Percentiles rank a stretch among this genome's conserved stretches.
Conservation (phyloP, 2,329 filamentous ascomycete species). For the Botrytis byssoidea region DNA sequence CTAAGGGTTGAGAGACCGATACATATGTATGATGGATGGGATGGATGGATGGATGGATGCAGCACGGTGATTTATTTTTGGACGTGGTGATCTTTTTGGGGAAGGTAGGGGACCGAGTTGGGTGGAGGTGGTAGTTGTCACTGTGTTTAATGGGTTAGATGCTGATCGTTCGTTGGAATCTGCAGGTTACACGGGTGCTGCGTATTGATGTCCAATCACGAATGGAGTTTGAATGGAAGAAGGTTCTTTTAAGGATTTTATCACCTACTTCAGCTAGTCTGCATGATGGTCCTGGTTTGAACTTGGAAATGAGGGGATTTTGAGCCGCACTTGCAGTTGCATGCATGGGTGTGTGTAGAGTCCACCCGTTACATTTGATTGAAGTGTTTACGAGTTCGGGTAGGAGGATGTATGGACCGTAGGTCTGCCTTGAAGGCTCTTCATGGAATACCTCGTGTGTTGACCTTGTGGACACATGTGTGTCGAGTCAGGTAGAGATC, state of each 20-base stretch:
- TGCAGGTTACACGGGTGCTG: not conserved
- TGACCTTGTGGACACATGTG: not conserved
- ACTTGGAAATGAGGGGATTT: not conserved
- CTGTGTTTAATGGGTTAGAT: not conserved
- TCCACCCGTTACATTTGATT: not conserved
- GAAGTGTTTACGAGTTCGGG: not conserved
- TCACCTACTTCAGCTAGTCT: not conserved
- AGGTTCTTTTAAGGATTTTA: not conserved
- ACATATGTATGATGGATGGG: not conserved
- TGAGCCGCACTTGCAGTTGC: not conserved
- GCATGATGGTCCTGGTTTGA: not conserved
- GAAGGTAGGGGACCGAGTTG: not conserved
- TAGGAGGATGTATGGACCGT: not conserved
- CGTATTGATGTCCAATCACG: not conserved
- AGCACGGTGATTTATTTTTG: not conserved
- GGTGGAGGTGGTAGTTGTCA: not conserved
- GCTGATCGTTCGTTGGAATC: not conserved
- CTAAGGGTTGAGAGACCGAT: not conserved
- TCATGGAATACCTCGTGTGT: not conserved
- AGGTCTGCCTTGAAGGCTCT: not conserved
- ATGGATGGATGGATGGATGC: not conserved
- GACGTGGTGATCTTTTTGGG: too few species aligned
- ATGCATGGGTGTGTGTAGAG: not conserved
- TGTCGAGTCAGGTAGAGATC: not conserved
- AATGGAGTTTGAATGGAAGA: not conserved